Conservation (phyloP, 2,329 filamentous ascomycete genomes). For the Orbilia oligospora region DNA sequence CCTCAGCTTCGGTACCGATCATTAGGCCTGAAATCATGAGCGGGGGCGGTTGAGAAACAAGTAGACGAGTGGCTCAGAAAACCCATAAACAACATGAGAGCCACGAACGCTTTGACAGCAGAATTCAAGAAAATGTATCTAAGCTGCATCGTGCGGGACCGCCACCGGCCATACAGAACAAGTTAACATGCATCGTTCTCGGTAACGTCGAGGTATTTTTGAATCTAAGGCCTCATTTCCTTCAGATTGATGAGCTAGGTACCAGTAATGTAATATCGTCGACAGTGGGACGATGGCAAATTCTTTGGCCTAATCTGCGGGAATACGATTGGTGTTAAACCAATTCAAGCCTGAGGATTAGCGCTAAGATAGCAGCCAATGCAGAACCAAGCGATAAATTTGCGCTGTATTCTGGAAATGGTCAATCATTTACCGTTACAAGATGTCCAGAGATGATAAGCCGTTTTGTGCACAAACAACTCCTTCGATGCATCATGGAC, state of each 20-base stretch:
- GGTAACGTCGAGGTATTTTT: slow-evolving; percentile 18
- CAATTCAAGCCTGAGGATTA: slow-evolving; percentile 22
- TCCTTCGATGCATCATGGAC: slow-evolving; percentile 11
- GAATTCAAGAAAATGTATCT: slow-evolving; percentile 14
- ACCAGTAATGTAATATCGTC: not conserved
- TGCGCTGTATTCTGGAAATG: not conserved
- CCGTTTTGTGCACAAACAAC: slow-evolving; percentile 40
- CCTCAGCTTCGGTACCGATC: slow-evolving; percentile 42
- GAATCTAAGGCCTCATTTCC: slow-evolving; percentile 33
- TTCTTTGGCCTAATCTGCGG: not conserved
- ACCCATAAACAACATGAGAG: not conserved
- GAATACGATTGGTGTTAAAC: not conserved
- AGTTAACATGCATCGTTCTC: slow-evolving; percentile 13
- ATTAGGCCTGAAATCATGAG: slow-evolving; percentile 40
- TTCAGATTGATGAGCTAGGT: not conserved
- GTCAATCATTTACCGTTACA: slow-evolving; percentile 34
- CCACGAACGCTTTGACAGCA: slow-evolving; percentile 49
- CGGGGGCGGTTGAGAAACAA: slow-evolving; percentile 21
- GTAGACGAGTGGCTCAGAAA: slow-evolving; percentile 17
- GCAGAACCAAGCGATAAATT: not conserved
- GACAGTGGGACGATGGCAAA: slow-evolving; percentile 13
- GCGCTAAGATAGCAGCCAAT: slow-evolving; percentile 14
- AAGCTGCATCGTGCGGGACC: slow-evolving; percentile 22
- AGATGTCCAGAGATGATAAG: slow-evolving; percentile 3
- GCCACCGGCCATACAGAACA: slow-evolving; percentile 7